phyloP scores from a whole-genome alignment of 148 eudicot species.

The Fagopyrum tataricum region DNA sequence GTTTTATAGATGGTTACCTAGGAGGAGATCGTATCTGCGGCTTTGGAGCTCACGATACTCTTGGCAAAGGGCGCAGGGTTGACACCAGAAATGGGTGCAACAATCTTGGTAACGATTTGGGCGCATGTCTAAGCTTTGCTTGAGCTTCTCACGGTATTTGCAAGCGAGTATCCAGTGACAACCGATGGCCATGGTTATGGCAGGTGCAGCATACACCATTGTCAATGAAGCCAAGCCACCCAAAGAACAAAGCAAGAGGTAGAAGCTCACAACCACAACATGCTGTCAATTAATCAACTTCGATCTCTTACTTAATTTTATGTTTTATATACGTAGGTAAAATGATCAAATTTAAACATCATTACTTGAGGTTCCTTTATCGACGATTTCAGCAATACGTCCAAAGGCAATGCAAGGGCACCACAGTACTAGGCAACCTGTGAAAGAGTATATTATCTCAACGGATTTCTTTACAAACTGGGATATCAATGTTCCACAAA shows the following conservation, averaged over 20 bases:
- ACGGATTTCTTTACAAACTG: too few relatives aligned
- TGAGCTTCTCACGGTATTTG: constrained; percentile 28
- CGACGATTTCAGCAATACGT: constrained; percentile 20
- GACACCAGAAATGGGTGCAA: constrained; percentile 26
- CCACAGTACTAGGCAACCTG: constrained; percentile 19
- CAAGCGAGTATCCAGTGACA: constrained; percentile 33
- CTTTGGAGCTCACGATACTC: constrained; percentile 43
- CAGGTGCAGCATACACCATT: too few relatives aligned
- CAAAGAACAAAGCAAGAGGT: constrained; percentile 4
- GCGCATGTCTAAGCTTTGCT: constrained; percentile 20
- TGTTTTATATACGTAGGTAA: too few relatives aligned
- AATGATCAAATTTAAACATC: neutral
- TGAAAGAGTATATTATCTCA: too few relatives aligned
- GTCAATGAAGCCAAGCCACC: neutral
- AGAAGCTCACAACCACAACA: constrained; percentile 23
- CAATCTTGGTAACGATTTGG: constrained; percentile 22
- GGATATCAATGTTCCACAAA: too few relatives aligned
- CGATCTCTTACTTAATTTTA: too few relatives aligned
- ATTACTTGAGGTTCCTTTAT: constrained; percentile 35
- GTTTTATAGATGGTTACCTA: constrained; percentile 18
- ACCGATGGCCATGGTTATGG: too few relatives aligned
- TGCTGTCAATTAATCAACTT: too few relatives aligned
- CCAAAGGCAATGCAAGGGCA: constrained; percentile 22
- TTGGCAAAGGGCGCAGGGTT: constrained; percentile 41
- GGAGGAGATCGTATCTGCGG: constrained; percentile 29